Evolutionary conservation across 2,329 filamentous ascomycete genomes (phyloP), one percentile per base, ranked within the genome.

Genomic region (Fusarium poae): DNA sequence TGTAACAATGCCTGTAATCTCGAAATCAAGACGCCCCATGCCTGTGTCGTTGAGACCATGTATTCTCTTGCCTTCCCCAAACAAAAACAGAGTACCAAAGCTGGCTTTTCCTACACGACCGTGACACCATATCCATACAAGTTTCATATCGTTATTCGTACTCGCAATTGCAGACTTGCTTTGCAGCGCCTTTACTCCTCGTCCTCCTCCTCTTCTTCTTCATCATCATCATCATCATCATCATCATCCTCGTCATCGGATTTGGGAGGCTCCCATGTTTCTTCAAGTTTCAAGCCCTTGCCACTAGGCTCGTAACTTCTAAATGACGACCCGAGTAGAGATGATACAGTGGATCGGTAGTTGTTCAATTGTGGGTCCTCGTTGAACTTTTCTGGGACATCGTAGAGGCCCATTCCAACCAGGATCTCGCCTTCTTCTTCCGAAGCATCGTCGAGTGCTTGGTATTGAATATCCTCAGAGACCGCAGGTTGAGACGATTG

Each of bases 381-480:
- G 10, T 83, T 78, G 42, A 78, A 72, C 73, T 87, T 86, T 57
- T 89, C 90, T 0, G 91, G 91, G 6, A 87, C 82, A 73, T 93
- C 92, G 77, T 96, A 96, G 0, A 96, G 85, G 1, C 92, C 92
- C 86, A 96, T 90, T 21, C 92, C 92, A n/a, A 94, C 85, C 3
- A 95, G 84, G 62, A 93, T 90, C 73, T 94, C 91, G 37, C 88
- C 90, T 45, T 88, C 87, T 29, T 88, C 87, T 48, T 86, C 82
- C 9, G 56, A 43, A 13, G 80, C 75, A 39, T 87, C 83, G 32
- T 85, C 83, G 25, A 87, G 78, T 8, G 84, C 71, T 57, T 85
- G 80, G 64, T 84, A 86, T 13, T 82, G 78, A 50, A 84, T 82
- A 8, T 86, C 85, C 48, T 88, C 85, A 13, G 84, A 77, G 32